Base-by-base conservation (phyloP, 768 basidiomycete genomes). In the Multifurca ochricompacta region DNA sequence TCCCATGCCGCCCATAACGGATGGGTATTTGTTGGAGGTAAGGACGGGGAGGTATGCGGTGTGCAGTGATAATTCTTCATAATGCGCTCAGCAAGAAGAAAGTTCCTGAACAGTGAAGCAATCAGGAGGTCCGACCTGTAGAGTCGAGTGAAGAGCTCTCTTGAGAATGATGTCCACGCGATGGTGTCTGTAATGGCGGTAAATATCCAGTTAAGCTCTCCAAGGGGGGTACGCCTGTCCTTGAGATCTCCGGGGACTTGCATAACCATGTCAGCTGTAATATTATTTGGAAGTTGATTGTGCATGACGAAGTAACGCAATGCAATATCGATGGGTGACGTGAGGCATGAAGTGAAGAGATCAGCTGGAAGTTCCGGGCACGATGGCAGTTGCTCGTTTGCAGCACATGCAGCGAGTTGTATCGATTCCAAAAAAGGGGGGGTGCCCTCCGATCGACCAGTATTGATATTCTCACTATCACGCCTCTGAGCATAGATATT, bases 181-280 rank as follows among this genome's bases (percentile, higher is more conserved):
- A 99, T 98, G 8, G 96, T 98, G 70, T 99, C 96, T 14, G 96
- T 98, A 52, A 99, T 90, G 31, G 95, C 92, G 1, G 93, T 98
- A 71, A 98, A 98, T 59, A 98, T 98, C 96, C 96, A 99, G 67
- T 95, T 96, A n/a, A 99, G 79, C 70, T 99, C 96, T 47, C 96
- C 96, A 0, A 99, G 74, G 1, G 96, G 94, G 0, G 96, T 98
- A 23, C 94, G 81, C 18, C 96, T 80, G 65, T 99, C 96, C 70
- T 95, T 96, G 56, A 98, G 79, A 66, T 97, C 94, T 8, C 96
- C 96, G 0, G 96, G 96, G 11, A 99, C 80, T 67, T 93, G 89
- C 77, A 89, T 82, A 31, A 94, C 85, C 87, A 92, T 89, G 64
- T 97, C 92, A 27, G 85, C 77, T 8, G 83, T 85, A 64, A 89